Evolutionary conservation across 75 land plant species (phyloP).

Genomic region (Larix kaempferi): DNA sequence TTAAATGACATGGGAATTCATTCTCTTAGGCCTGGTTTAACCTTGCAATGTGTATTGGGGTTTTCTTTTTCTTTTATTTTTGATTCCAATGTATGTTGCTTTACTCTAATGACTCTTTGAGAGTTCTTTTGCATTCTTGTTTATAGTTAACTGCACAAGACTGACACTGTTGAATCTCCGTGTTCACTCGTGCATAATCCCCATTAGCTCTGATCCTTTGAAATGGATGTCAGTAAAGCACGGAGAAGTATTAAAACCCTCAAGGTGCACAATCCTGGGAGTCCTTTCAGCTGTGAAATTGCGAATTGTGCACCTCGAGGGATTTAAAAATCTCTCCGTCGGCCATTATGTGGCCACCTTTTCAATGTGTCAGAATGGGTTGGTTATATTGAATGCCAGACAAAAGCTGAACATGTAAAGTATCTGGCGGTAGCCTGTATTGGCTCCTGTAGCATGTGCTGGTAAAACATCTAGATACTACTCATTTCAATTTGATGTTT

Average conservation of each 20-base stretch:
- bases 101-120: neutral
- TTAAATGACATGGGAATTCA: constrained; percentile 6
- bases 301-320: no score
- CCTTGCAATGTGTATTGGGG: no score
- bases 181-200: neutral
- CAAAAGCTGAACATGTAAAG: neutral
- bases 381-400: neutral
- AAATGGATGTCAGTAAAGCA: no score
- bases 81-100: neutral
- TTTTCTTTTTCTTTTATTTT: neutral
- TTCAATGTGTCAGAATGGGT: no score
- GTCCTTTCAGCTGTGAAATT: no score
- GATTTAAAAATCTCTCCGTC: no score
- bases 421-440: neutral
- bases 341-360: no score
- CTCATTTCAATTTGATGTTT: neutral
- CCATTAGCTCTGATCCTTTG: no score
- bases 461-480: neutral
- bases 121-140: neutral
- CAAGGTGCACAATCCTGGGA: no score
- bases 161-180: neutral
- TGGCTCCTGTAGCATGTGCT: neutral
- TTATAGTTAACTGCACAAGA: neutral
- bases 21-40: no score
- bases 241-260: no score